A percentile compares a stretch with the other conserved stretches of the same genome.
phyloP scores from a whole-genome alignment of 139 green algal genomes.

The Asterochloris erici region DNA sequence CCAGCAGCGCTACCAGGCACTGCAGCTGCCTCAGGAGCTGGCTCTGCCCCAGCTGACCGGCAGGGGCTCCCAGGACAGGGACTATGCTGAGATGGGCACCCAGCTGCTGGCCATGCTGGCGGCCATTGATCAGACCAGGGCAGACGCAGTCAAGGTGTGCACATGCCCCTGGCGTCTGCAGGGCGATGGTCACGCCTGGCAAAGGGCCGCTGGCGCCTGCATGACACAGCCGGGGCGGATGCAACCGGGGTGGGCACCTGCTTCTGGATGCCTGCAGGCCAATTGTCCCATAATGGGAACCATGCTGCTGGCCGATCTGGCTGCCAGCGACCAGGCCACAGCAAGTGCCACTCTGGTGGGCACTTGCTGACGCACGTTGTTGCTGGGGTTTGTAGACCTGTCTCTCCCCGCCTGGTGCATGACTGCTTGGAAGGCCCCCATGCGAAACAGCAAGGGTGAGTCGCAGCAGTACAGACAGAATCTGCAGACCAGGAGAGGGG shows the following conservation, averaged over 20 bases:
- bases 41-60: background rate
- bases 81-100: background rate
- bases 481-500: background rate
- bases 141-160: background rate
- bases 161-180: background rate
- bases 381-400: too few species aligned
- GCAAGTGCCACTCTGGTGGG: too few species aligned
- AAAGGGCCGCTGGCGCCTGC: too few species aligned
- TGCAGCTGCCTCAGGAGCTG: conserved; percentile 6
- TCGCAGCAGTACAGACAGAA: too few species aligned
- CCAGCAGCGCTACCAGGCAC: conserved; percentile 9
- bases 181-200: too few species aligned
- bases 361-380: too few species aligned
- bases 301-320: too few species aligned
- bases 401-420: too few species aligned
- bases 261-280: background rate
- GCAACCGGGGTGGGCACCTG: background rate
- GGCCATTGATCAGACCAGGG: conserved; percentile 5
- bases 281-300: too few species aligned
- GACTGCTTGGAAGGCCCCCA: too few species aligned
- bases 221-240: background rate
- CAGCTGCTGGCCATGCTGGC: conserved; percentile 11
- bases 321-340: too few species aligned
- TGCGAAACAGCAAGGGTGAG: too few species aligned
- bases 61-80: conserved; percentile 4